Percentiles rank a stretch among this genome's conserved stretches.
These are phyloP conservation scores for Trichaptum fuscoviolaceum DNA, from an alignment of 768 basidiomycete species.

Conservation along the genomic window DNA sequence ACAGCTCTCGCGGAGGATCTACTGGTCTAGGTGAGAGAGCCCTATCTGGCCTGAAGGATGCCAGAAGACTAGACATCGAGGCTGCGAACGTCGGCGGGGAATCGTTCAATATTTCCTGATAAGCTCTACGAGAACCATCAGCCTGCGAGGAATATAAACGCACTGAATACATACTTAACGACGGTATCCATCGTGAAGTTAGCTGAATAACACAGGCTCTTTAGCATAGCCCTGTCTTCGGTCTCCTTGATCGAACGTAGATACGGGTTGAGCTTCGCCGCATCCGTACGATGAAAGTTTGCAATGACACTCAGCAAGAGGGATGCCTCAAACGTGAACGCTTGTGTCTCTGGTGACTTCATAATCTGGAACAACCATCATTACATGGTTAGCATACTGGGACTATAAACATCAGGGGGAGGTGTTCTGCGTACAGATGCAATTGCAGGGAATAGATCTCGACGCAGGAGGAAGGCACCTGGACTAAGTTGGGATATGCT, in stretches of 20 bases:
- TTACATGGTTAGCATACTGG: neutral
- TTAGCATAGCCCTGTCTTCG: constrained; percentile 46
- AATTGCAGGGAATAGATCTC: constrained; percentile 55
- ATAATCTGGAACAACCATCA: constrained; percentile 38
- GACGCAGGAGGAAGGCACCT: constrained; percentile 64
- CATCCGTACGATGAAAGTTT: constrained; percentile 71
- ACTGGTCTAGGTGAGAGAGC: constrained; percentile 41
- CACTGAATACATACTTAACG: constrained; percentile 37
- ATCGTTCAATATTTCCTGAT: constrained; percentile 52
- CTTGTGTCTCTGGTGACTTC: constrained; percentile 47
- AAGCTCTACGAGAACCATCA: constrained; percentile 35
- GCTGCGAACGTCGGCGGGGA: constrained; percentile 42
- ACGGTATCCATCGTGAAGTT: constrained; percentile 46
- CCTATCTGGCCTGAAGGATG: constrained; percentile 49
- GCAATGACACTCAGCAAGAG: constrained; percentile 58
- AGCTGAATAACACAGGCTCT: constrained; percentile 51
- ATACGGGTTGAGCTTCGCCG: constrained; percentile 64
- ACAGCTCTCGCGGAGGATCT: constrained; percentile 46
- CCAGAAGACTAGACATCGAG: constrained; percentile 47
- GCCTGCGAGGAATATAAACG: neutral
- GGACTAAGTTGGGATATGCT: constrained; percentile 60
- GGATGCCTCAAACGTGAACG: constrained; percentile 53
- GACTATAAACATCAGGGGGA: neutral
- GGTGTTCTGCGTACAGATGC: constrained; percentile 32
- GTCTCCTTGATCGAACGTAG: constrained; percentile 46